Conservation (phyloP, 345 rosid genomes). For the Salix dunnii region DNA sequence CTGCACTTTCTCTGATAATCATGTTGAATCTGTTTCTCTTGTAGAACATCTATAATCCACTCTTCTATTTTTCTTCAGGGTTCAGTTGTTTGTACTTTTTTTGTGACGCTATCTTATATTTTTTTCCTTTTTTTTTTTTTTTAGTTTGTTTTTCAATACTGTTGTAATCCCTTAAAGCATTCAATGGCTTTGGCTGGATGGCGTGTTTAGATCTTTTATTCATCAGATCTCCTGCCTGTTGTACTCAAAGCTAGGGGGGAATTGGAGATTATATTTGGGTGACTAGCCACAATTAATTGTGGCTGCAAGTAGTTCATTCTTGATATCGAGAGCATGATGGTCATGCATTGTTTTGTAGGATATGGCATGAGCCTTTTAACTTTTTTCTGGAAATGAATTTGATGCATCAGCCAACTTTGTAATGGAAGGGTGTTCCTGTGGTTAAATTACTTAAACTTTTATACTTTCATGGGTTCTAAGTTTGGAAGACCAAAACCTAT, state of each 20-base stretch:
- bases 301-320: background rate
- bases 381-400: background rate
- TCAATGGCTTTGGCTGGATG: background rate
- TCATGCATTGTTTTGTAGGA: background rate
- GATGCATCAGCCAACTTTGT: background rate
- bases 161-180: background rate
- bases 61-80: background rate
- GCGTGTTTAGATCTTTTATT: background rate
- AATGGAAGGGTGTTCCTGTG: background rate
- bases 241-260: background rate
- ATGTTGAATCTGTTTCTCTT: background rate
- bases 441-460: background rate
- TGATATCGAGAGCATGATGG: background rate
- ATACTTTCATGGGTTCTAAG: background rate
- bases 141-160: background rate
- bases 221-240: background rate
- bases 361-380: background rate
- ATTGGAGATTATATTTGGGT: background rate
- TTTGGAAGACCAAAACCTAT: slow-evolving; percentile 8
- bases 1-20: background rate
- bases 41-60: background rate
- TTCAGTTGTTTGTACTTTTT: background rate
- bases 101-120: slow-evolving; percentile 27
- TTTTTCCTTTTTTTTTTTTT: slow-evolving; percentile 7
- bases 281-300: background rate